Evolutionary conservation across 495 filamentous ascomycete species (phyloP).

Genomic region (Lasiosphaeria miniovina): DNA sequence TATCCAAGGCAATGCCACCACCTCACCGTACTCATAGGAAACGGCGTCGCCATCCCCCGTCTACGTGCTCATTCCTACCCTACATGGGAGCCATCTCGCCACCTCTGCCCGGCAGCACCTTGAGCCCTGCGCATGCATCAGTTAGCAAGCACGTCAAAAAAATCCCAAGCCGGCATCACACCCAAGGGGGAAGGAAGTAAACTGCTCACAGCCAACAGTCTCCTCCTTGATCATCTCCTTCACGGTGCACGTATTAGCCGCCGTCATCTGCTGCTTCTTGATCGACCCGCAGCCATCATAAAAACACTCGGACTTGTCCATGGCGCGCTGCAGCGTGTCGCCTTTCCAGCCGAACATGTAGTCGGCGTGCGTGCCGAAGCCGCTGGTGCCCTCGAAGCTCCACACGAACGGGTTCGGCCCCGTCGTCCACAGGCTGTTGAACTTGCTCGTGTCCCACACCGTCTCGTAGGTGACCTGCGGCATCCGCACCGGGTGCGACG

Average conservation of each 20-base stretch:
- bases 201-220: neutral
- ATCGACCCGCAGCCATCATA: constrained; percentile 40
- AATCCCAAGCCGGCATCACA: too few relatives aligned
- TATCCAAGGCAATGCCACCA: too few relatives aligned
- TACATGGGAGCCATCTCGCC: too few relatives aligned
- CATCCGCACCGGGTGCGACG: constrained; percentile 45
- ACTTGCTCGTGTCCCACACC: constrained; percentile 47
- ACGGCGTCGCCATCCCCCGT: too few relatives aligned
- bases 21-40: too few relatives aligned
- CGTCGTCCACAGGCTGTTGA: constrained; percentile 45
- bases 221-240: constrained; percentile 22
- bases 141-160: too few relatives aligned
- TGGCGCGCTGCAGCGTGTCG: constrained; percentile 39
- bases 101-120: neutral
- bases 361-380: constrained; percentile 18
- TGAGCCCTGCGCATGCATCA: neutral
- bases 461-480: constrained; percentile 50
- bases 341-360: constrained; percentile 35
- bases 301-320: constrained; percentile 37
- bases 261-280: constrained; percentile 37
- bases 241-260: constrained; percentile 41
- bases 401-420: constrained; percentile 42
- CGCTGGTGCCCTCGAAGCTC: constrained; percentile 17
- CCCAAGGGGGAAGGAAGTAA: neutral
- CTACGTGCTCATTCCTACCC: too few relatives aligned